Conservation (phyloP, 495 filamentous ascomycete genomes). For the Lichenothelia convexa region DNA sequence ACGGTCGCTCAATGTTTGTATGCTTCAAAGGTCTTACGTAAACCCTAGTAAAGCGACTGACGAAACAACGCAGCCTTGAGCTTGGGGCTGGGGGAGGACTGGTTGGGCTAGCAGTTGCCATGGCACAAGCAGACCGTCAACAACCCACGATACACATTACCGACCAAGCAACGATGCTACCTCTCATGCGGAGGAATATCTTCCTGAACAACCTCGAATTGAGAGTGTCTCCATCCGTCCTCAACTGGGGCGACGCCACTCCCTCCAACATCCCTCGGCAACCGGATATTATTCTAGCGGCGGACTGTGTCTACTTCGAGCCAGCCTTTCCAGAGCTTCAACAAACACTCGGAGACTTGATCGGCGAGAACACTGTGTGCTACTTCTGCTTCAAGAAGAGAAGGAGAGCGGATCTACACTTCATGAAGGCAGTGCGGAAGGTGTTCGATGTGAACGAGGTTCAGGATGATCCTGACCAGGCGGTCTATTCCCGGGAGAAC, state of each 20-base stretch:
- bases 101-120: conserved; percentile 45
- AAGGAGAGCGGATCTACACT: conserved; percentile 34
- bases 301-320: conserved; percentile 95
- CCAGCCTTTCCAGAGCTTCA: conserved; percentile 78
- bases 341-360: conserved; percentile 42
- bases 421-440: conserved; percentile 29
- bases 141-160: conserved; percentile 49
- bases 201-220: conserved; percentile 50
- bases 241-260: conserved; percentile 53
- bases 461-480: conserved; percentile 24
- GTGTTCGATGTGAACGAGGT: conserved; percentile 25
- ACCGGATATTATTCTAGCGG: conserved; percentile 71
- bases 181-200: conserved; percentile 72
- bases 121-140: conserved; percentile 38
- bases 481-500: conserved; percentile 24
- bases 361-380: conserved; percentile 37
- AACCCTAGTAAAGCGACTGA: conserved; percentile 2
- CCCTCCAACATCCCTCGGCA: conserved; percentile 30
- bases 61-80: conserved; percentile 46
- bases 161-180: conserved; percentile 68
- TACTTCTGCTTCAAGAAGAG: conserved; percentile 95
- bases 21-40: not conserved
- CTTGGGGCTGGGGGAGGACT: conserved; percentile 84
- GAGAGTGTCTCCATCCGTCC: conserved; percentile 37
- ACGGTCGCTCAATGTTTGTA: conserved; percentile 56